Evolutionary conservation across 2,329 filamentous ascomycete genomes (phyloP).

Genomic region (Nakataea oryzae): DNA sequence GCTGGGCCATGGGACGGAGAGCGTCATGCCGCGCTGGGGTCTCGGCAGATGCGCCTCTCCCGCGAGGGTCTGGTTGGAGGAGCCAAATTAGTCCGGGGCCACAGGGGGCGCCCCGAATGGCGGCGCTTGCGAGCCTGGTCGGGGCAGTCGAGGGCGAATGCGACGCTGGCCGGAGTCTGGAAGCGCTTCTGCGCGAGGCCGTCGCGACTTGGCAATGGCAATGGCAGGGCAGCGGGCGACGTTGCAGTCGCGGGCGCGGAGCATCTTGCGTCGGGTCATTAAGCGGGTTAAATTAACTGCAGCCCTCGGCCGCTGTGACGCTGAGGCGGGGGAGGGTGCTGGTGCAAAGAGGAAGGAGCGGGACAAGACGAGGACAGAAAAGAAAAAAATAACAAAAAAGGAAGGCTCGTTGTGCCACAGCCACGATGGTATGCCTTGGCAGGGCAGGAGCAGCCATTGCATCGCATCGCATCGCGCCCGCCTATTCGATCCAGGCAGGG

Average conservation of each 20-base stretch:
- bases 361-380: no score
- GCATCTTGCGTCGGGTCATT: background rate
- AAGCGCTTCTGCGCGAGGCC: background rate
- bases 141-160: no score
- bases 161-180: background rate
- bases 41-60: background rate
- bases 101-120: background rate
- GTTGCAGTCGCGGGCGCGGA: background rate
- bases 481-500: slow-evolving; percentile 17
- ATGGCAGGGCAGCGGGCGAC: background rate
- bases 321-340: background rate
- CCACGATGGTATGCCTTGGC: no score
- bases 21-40: background rate
- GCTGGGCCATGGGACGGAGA: no score
- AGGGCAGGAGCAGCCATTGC: no score
- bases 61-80: background rate
- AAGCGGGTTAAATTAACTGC: background rate
- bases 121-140: no score
- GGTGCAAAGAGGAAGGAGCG: no score
- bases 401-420: no score
- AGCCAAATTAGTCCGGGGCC: background rate
- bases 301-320: background rate
- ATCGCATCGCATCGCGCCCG: no score
- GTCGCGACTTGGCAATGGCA: background rate
- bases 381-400: background rate